Percentiles rank a stretch among this genome's conserved stretches.
Evolutionary conservation across 2,329 filamentous ascomycete species (phyloP).

Genomic region (Colletotrichum tropicale): DNA sequence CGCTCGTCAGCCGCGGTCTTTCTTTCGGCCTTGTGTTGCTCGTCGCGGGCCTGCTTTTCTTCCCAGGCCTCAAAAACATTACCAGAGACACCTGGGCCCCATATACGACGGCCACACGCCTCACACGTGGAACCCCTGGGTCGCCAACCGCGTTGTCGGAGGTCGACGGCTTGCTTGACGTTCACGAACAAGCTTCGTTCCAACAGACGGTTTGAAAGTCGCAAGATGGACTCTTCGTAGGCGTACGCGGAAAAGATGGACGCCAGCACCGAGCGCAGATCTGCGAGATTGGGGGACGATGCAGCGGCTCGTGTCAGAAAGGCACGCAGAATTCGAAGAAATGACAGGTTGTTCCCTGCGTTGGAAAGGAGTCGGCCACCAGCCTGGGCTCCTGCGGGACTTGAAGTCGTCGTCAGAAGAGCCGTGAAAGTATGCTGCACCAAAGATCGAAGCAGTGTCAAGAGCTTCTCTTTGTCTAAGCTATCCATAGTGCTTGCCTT

Average conservation of each 20-base stretch:
- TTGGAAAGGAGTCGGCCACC: constrained; percentile 39
- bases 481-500: constrained; percentile 27
- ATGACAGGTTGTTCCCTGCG: constrained; percentile 69
- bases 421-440: constrained; percentile 93
- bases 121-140: constrained; percentile 88
- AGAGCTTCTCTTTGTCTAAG: constrained; percentile 65
- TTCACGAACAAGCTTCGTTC: constrained; percentile 89
- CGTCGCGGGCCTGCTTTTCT: constrained; percentile 56
- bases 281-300: constrained; percentile 83
- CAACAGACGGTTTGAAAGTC: constrained; percentile 83
- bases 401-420: constrained; percentile 77
- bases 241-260: constrained; percentile 96
- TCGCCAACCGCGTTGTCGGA: constrained; percentile 87
- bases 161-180: constrained; percentile 74
- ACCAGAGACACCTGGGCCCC: constrained; percentile 84
- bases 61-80: constrained; percentile 86
- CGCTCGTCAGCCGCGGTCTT: constrained; percentile 46
- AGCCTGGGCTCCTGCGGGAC: constrained; percentile 36
- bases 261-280: constrained; percentile 81
- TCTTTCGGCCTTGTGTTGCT: constrained; percentile 47
- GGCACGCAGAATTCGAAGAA: constrained; percentile 85
- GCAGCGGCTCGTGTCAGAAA: constrained; percentile 85
- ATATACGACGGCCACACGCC: constrained; percentile 79
- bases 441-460: constrained; percentile 72
- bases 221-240: constrained; percentile 89